Conservation (phyloP, 352 stramenopile genomes). For the Globisporangium rhizosaccharum region DNA sequence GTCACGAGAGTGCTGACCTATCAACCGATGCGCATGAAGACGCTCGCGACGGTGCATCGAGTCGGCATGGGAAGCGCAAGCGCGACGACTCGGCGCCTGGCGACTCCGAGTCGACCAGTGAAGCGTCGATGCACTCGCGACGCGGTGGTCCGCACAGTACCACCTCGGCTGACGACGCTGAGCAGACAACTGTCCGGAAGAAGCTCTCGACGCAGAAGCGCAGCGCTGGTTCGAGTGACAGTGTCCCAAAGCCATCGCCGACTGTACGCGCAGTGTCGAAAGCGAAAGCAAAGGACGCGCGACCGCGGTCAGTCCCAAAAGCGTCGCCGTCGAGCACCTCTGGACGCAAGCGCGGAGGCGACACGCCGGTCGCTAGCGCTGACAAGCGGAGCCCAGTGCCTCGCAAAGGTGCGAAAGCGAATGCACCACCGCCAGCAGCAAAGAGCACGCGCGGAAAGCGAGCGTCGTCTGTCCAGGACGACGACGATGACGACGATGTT, state of each 20-base stretch:
- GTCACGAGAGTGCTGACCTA: neutral
- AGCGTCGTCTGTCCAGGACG: neutral
- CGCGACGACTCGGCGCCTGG: conserved; percentile 9
- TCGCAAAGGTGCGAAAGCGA: neutral
- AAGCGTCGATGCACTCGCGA: conserved; percentile 6
- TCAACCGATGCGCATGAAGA: neutral
- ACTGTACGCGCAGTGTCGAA: conserved; percentile 16
- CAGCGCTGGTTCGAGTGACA: neutral
- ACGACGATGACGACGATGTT: conserved; percentile 16
- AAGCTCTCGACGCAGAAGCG: neutral
- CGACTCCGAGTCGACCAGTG: conserved; percentile 13
- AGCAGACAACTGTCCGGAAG: neutral
- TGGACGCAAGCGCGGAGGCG: conserved; percentile 1
- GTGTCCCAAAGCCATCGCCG: conserved; percentile 11
- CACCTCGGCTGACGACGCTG: neutral
- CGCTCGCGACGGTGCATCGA: neutral
- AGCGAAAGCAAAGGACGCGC: conserved; percentile 5
- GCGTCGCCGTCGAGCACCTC: conserved; percentile 2
- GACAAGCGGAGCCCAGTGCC: conserved; percentile 10
- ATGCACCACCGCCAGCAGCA: neutral
- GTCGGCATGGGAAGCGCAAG: conserved; percentile 24
- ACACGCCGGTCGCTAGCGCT: neutral
- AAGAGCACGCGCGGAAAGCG: conserved; percentile 1
- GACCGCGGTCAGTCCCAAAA: conserved; percentile 1
- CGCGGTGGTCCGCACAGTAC: neutral